These are phyloP conservation scores for Helotiales sp. DNA, from an alignment of 2,329 filamentous ascomycete species.

Conservation along the genomic window DNA sequence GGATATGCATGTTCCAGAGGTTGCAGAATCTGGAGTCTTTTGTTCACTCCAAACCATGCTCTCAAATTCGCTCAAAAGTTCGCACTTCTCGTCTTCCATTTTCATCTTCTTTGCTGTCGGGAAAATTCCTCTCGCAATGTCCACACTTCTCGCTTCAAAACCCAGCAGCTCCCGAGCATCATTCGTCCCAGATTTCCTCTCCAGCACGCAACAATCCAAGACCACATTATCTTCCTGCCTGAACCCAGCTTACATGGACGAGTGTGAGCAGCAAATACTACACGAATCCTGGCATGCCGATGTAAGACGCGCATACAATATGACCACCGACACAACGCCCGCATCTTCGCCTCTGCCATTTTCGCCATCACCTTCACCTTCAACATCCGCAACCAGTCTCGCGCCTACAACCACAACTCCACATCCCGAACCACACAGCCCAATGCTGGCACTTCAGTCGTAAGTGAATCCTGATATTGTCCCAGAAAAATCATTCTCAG, in stretches of 20 bases:
- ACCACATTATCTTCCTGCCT: neutral
- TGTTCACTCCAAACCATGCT: neutral
- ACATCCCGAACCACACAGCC: neutral
- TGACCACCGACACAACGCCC: neutral
- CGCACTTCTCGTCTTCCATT: neutral
- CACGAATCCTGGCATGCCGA: constrained; percentile 17
- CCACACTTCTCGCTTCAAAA: neutral
- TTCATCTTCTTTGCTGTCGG: neutral
- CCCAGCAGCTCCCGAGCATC: neutral
- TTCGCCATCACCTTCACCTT: neutral
- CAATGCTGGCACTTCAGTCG: constrained; percentile 27
- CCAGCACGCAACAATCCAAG: neutral
- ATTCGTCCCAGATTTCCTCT: neutral
- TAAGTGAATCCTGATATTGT: neutral
- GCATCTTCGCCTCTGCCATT: neutral
- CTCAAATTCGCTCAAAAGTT: neutral
- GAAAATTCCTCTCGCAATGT: neutral
- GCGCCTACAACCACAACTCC: neutral
- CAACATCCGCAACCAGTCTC: neutral
- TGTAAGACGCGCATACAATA: neutral
- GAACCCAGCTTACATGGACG: constrained; percentile 16
- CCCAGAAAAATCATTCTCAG: neutral
- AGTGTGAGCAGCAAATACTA: constrained; percentile 26
- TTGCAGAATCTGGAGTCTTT: neutral
- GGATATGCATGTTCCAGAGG: neutral